A percentile compares a stretch with the other conserved stretches of the same genome.
phyloP scores from a whole-genome alignment of 768 basidiomycete genomes.

The Rhizopogon roseolus region DNA sequence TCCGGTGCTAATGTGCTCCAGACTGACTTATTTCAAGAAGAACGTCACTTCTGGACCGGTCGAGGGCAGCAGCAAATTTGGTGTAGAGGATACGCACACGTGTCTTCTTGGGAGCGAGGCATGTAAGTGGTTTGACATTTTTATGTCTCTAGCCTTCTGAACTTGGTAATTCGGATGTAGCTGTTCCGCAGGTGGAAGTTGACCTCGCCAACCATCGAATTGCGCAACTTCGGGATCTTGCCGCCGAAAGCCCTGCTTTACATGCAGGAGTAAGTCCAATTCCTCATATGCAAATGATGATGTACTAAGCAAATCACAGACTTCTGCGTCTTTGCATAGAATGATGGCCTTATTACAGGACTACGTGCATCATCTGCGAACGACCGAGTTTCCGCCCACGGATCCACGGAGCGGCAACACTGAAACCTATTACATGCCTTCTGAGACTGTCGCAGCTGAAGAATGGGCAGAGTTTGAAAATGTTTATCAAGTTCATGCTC shows the following conservation, averaged over 20 bases:
- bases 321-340: constrained; percentile 26
- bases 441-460: constrained; percentile 58
- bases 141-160: not conserved
- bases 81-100: constrained; percentile 74
- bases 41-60: constrained; percentile 38
- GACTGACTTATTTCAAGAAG: constrained; percentile 76
- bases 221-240: constrained; percentile 34
- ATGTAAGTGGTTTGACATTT: constrained; percentile 38
- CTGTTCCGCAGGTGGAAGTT: constrained; percentile 63
- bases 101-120: constrained; percentile 74
- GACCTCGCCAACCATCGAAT: constrained; percentile 53
- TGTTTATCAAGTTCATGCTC: constrained; percentile 87
- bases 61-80: constrained; percentile 74
- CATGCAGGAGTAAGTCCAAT: constrained; percentile 12
- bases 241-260: constrained; percentile 7
- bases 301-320: constrained; percentile 13
- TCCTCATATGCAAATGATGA: not conserved
- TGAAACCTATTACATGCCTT: constrained; percentile 59
- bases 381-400: constrained; percentile 35
- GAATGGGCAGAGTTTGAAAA: constrained; percentile 85
- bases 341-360: constrained; percentile 59
- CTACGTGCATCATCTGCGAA: constrained; percentile 52
- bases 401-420: constrained; percentile 26
- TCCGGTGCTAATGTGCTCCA: constrained; percentile 72
- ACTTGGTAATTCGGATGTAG: constrained; percentile 27